These are phyloP conservation scores for Eucalyptus sp. DNA, from an alignment of 345 rosid species.

Conservation along the genomic window DNA sequence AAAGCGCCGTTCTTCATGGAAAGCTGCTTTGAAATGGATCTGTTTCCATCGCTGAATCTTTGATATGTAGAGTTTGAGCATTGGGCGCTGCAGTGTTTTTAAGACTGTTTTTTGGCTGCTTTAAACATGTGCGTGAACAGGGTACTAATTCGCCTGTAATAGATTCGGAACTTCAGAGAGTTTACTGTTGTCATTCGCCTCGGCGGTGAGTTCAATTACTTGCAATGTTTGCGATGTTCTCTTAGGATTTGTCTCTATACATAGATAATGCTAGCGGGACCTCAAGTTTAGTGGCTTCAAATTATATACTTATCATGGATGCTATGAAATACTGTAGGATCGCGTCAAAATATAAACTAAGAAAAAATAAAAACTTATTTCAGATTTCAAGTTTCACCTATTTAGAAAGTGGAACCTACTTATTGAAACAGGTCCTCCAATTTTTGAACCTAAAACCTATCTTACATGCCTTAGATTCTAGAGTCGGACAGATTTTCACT, in stretches of 20 bases:
- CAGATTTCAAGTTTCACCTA: too few species aligned
- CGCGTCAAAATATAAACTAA: rapidly evolving
- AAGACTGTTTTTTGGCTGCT: background rate
- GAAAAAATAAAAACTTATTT: too few species aligned
- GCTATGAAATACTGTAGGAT: rapidly evolving
- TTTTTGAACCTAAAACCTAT: too few species aligned
- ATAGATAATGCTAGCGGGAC: too few species aligned
- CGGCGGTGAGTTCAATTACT: too few species aligned
- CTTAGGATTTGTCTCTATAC: background rate
- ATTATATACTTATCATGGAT: too few species aligned
- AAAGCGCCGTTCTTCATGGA: slow-evolving; percentile 39
- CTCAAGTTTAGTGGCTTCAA: rapidly evolving
- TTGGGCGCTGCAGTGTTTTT: background rate
- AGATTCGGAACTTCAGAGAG: background rate
- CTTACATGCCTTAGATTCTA: too few species aligned
- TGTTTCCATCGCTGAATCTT: background rate
- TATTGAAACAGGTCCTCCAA: too few species aligned
- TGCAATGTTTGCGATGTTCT: too few species aligned
- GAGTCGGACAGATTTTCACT: too few species aligned
- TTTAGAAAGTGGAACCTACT: too few species aligned
- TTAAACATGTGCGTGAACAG: too few species aligned
- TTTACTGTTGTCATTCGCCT: background rate
- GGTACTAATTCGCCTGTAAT: background rate
- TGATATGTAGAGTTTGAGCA: background rate
- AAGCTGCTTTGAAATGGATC: background rate